Evolutionary conservation across 2,329 filamentous ascomycete species (phyloP), one percentile per base, ranked within the genome.

Genomic region (Fusarium sp.): DNA sequence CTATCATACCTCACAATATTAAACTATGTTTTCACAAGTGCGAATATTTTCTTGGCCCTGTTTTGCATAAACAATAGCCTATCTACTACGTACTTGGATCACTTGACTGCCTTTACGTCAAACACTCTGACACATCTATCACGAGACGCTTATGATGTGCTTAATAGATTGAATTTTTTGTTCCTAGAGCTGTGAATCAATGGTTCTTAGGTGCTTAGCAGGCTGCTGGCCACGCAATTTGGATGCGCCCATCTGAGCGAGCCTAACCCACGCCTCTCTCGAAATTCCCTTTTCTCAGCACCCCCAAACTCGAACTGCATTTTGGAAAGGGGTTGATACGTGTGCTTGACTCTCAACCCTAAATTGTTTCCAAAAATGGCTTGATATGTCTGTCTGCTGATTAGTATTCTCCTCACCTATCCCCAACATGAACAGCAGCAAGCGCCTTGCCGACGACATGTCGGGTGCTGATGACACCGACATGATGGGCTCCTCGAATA

Each of bases 351-450:
- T n/a, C n/a, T n/a, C n/a, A n/a, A n/a, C n/a, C n/a, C n/a, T n/a
- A n/a, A n/a, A n/a, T n/a, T n/a, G n/a, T n/a, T n/a, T n/a, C n/a
- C n/a, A 19, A 19, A 19, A 19, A 19, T 19, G 19, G 19, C 19
- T 19, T 19, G 4, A 19, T 19, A 4, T 33, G n/a, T 15, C 21
- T 15, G 5, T 10, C 11, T 9, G 6, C 8, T 25, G 6, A 25
- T 21, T 4, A 11, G 3, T 11, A 13, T 27, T 1, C 9, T 21
- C 27, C 7, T 7, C 3, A 27, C 14, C 6, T 31, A 6, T n/a
- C 11, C 4, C 6, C 6, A 48, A 37, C 4, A 64, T 65, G 61
- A 29, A 13, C 7, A 43, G 11, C 9, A 29, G 9, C 17, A 49
- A 42, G 4, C 25, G 23, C 21, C 29, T 33, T 29, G 21, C 33